A percentile compares a stretch with the other conserved stretches of the same genome.
These are phyloP conservation scores for Cystobasidium pallidum DNA, from an alignment of 1,284 basidiomycete species.

Conservation along the genomic window DNA sequence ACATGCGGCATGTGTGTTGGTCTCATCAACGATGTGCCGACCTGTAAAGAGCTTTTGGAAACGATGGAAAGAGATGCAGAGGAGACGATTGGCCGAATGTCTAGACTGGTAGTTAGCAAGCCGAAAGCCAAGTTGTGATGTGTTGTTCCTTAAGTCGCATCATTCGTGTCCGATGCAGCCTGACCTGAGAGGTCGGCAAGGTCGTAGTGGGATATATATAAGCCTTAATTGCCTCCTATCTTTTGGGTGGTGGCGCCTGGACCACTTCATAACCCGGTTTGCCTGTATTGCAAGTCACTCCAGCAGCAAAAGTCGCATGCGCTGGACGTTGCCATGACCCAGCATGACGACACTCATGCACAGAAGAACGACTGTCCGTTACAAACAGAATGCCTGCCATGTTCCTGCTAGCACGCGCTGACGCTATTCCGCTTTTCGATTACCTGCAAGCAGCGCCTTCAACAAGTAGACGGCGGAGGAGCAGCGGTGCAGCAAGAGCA, in stretches of 20 bases:
- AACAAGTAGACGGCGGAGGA: neutral
- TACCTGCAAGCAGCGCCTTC: conserved; percentile 10
- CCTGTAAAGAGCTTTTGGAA: conserved; percentile 73
- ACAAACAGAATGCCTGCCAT: neutral
- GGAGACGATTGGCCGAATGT: conserved; percentile 66
- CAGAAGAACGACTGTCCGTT: neutral
- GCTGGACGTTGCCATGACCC: conserved; percentile 5
- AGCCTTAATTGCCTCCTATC: no score
- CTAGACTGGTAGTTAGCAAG: conserved; percentile 53
- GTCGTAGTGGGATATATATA: no score
- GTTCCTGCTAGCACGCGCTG: neutral
- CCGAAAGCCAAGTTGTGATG: conserved; percentile 20
- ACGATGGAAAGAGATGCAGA: conserved; percentile 79
- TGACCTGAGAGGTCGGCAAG: no score
- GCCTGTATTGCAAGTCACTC: neutral
- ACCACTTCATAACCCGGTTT: neutral
- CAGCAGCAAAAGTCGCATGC: neutral
- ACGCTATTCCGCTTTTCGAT: conserved; percentile 13
- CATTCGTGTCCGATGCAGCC: no score
- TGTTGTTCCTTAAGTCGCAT: no score
- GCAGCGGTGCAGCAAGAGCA: conserved; percentile 8
- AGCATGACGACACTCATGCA: neutral
- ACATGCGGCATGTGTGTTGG: conserved; percentile 65
- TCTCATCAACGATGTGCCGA: conserved; percentile 82
- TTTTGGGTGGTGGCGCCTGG: conserved; percentile 1